These are phyloP conservation scores for Vitis amurensis DNA, from an alignment of 164 flowering plant genomes.

Conservation along the genomic window DNA sequence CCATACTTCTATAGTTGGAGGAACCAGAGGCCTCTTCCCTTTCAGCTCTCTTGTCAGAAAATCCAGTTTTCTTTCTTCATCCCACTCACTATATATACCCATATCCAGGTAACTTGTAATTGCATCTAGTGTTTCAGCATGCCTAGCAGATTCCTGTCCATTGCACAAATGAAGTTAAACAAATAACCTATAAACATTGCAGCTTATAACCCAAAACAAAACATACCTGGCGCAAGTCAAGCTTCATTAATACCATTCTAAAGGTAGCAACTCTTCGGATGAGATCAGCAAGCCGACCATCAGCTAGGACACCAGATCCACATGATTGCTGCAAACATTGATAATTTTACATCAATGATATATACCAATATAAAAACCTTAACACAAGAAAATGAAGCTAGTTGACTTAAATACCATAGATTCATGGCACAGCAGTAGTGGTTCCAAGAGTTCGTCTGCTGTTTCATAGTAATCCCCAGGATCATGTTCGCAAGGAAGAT, in stretches of 20 bases:
- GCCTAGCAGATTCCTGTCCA: conserved; percentile 87
- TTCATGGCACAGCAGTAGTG: conserved; percentile 79
- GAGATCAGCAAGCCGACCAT: conserved; percentile 89
- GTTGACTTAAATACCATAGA: conserved; percentile 61
- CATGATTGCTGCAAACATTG: conserved; percentile 69
- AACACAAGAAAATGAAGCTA: not conserved
- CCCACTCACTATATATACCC: conserved; percentile 93
- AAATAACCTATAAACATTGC: not conserved
- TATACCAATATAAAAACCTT: not conserved
- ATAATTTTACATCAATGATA: conserved; percentile 9
- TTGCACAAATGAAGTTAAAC: conserved; percentile 6
- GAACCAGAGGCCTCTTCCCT: conserved; percentile 91
- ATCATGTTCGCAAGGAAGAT: conserved; percentile 83
- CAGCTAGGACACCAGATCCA: conserved; percentile 86
- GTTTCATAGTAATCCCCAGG: conserved; percentile 79
- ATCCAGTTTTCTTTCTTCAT: conserved; percentile 81
- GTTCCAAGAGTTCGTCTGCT: conserved; percentile 75
- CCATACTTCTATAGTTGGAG: conserved; percentile 71
- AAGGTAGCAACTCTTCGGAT: conserved; percentile 89
- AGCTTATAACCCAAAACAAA: conserved; percentile 8
- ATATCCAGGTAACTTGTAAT: conserved; percentile 84
- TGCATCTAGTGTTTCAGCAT: conserved; percentile 89
- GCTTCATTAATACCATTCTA: conserved; percentile 92
- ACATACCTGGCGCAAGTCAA: conserved; percentile 92
- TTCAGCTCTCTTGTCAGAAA: conserved; percentile 82